These are phyloP conservation scores for Kwoniella mangroviensis DNA, from an alignment of 768 basidiomycete genomes.

Conservation along the genomic window DNA sequence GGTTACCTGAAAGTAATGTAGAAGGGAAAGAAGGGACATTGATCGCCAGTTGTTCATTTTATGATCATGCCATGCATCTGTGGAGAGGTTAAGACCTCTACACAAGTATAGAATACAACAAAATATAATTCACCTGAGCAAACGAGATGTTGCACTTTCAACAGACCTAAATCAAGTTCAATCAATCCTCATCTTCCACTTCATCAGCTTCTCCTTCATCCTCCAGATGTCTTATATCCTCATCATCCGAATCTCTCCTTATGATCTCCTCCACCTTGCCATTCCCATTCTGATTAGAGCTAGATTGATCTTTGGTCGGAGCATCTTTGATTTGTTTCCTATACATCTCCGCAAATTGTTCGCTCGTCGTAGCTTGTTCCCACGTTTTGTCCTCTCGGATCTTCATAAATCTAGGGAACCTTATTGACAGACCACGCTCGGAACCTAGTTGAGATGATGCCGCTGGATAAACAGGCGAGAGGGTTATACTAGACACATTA, in stretches of 20 bases:
- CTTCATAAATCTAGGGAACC: constrained; percentile 85
- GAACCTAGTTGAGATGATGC: constrained; percentile 69
- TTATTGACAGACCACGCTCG: constrained; percentile 74
- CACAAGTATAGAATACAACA: neutral
- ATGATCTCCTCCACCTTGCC: constrained; percentile 18
- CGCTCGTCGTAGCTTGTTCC: constrained; percentile 73
- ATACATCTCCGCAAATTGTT: constrained; percentile 73
- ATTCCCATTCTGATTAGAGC: constrained; percentile 20
- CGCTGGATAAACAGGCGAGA: constrained; percentile 83
- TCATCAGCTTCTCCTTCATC: constrained; percentile 61
- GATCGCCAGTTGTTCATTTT: constrained; percentile 86
- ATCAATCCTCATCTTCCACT: constrained; percentile 54
- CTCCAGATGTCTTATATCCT: constrained; percentile 61
- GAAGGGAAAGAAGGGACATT: constrained; percentile 10
- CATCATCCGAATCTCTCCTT: constrained; percentile 30
- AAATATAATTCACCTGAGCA: neutral
- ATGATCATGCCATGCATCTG: constrained; percentile 80
- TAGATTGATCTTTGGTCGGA: constrained; percentile 21
- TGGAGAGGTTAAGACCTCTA: constrained; percentile 68
- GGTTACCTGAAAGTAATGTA: constrained; percentile 50
- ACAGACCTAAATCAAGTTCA: neutral
- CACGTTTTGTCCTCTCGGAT: constrained; percentile 73
- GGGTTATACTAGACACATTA: constrained; percentile 69
- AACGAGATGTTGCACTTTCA: too few species aligned
- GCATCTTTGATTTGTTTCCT: constrained; percentile 62